Base-by-base conservation (phyloP, 768 basidiomycete genomes). In the Baorangia bicolor region DNA sequence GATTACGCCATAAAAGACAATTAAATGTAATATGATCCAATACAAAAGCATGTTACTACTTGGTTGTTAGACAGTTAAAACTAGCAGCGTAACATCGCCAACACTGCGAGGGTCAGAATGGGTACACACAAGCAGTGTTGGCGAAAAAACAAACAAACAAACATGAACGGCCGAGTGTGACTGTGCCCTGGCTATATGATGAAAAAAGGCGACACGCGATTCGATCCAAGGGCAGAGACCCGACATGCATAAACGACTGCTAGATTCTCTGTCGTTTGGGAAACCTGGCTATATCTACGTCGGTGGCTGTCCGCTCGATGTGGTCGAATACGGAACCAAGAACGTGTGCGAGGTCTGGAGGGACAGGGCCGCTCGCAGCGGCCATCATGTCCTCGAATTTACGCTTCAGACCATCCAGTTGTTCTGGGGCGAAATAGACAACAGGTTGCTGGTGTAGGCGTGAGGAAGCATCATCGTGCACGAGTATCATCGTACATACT, bases 241-340 rank as follows among this genome's bases (percentile, higher is more conserved):
- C 16, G 23, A 61, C 20, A 31, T 25, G 28, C 4, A 14, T 12
- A 37, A 9, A 39, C 20, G 42, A 31, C 16, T 1, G 10, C 51
- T 70, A 67, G 16, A 64, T 61, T 46, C 69, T 57, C 43, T 44
- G 67, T 43, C 69, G 70, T 50, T 71, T 71, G 25, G 61, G 56
- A 8, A 55, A 41, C 37, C 71, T 52, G 49, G 56, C 57, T 13
- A 65, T 38, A 44, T 71, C 69, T 33, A 68, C 39, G 6, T 71
- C 70, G 10, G 58, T 59, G 27, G 55, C 60, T 21, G 71, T 69
- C 48, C 65, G 67, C 41, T 71, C 70, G 51, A 71, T 71, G 31
- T 71, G 70, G 45, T 73, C 67, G 27, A 71, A 73, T 14, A 71
- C 71, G 13, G 71, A 62, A 11, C 69, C 71, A 11, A 71, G 60